A percentile compares a stretch with the other conserved stretches of the same genome.
phyloP scores from a whole-genome alignment of 306 rosid species.

The Fragaria iinumae region DNA sequence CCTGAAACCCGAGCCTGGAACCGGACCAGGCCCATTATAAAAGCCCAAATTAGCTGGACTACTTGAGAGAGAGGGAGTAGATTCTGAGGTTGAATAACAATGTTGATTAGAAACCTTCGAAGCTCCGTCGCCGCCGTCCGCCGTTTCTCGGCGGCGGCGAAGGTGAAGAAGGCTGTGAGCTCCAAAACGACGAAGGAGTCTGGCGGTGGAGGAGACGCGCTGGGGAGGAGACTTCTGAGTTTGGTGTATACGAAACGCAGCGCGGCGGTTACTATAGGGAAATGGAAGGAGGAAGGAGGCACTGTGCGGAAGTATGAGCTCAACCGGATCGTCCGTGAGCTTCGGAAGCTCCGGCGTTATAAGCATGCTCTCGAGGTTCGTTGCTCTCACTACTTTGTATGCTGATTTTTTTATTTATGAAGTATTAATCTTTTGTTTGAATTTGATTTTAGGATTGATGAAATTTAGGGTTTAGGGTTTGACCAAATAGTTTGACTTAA shows the following conservation, averaged over 20 bases:
- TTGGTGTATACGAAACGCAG: constrained; percentile 73
- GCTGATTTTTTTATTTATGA: not conserved
- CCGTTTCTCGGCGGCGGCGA: constrained; percentile 45
- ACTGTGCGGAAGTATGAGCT: constrained; percentile 69
- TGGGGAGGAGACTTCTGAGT: constrained; percentile 72
- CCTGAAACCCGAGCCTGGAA: not conserved
- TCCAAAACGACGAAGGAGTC: not conserved
- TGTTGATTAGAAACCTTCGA: constrained; percentile 52
- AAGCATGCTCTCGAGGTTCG: constrained; percentile 93
- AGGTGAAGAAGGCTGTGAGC: not conserved
- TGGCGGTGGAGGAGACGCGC: constrained; percentile 53
- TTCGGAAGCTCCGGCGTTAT: constrained; percentile 74
- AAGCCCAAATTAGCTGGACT: not conserved
- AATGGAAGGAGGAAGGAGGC: constrained; percentile 88
- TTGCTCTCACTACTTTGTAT: not conserved
- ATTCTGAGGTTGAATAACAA: not conserved
- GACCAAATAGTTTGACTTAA: not conserved
- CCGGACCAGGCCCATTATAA: not conserved
- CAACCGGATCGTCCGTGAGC: constrained; percentile 86
- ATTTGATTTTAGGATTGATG: not conserved
- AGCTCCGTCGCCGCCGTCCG: constrained; percentile 41
- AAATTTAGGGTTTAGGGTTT: not conserved
- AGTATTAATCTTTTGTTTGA: not conserved
- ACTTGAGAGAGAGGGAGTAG: not conserved
- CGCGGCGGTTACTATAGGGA: constrained; percentile 64